Evolutionary conservation across 441 rosid species (phyloP).

Genomic region (Aleurites moluccanus): DNA sequence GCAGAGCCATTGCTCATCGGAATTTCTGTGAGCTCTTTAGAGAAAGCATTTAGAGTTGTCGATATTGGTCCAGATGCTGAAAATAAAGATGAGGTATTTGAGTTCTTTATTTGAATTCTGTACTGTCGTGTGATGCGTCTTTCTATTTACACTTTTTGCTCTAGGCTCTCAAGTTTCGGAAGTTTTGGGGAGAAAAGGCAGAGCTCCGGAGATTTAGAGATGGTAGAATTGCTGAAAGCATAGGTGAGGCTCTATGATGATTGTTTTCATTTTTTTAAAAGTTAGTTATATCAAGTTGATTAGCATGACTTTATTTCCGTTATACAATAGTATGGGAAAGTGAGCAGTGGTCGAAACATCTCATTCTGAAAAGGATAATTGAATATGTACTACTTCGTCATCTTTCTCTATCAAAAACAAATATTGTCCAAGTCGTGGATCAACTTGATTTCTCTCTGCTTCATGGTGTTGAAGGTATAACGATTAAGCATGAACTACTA

Average conservation of each 20-base stretch:
- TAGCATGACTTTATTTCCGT: constrained; percentile 24
- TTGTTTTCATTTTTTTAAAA: constrained; percentile 17
- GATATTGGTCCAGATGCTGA: constrained; percentile 96
- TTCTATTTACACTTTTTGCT: constrained; percentile 17
- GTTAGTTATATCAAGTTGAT: constrained; percentile 21
- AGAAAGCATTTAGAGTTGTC: constrained; percentile 69
- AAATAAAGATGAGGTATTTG: constrained; percentile 77
- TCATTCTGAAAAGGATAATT: constrained; percentile 67
- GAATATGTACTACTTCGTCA: constrained; percentile 63
- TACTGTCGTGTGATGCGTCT: constrained; percentile 6
- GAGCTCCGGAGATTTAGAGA: constrained; percentile 91
- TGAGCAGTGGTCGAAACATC: constrained; percentile 76
- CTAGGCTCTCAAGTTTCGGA: constrained; percentile 70
- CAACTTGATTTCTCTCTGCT: constrained; percentile 88
- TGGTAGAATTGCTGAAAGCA: constrained; percentile 95
- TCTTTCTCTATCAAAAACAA: constrained; percentile 55
- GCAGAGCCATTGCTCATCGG: constrained; percentile 70
- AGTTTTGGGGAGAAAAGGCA: constrained; percentile 90
- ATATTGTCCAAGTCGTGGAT: constrained; percentile 66
- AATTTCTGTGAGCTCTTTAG: constrained; percentile 67
- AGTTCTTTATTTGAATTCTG: constrained; percentile 4
- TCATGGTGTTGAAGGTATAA: constrained; percentile 65
- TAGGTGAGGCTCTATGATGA: constrained; percentile 48
- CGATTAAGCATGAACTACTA: constrained; percentile 13
- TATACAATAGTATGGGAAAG: constrained; percentile 71